Conservation (phyloP, 1,284 basidiomycete genomes). For the Ganoderma boninense region DNA sequence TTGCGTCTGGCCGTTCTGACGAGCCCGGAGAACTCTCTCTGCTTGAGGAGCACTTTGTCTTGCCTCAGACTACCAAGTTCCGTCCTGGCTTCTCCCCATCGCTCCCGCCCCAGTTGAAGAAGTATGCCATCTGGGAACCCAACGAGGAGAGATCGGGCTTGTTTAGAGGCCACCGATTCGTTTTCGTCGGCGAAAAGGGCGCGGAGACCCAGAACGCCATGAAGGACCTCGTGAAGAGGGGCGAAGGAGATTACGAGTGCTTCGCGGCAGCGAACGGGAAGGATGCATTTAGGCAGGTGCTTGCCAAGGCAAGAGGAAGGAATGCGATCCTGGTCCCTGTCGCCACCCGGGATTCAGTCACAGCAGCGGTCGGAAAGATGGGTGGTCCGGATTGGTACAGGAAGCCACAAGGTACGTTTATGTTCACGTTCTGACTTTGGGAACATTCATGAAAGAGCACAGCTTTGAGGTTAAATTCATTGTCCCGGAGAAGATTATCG, state of each 20-base stretch:
- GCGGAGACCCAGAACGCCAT: slow-evolving; percentile 56
- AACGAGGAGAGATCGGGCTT: slow-evolving; percentile 66
- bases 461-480: slow-evolving; percentile 43
- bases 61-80: slow-evolving; percentile 61
- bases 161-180: slow-evolving; percentile 59
- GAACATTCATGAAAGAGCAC: not conserved
- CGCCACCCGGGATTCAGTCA: slow-evolving; percentile 55
- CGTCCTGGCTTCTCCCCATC: slow-evolving; percentile 62
- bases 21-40: slow-evolving; percentile 46
- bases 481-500: slow-evolving; percentile 38
- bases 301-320: slow-evolving; percentile 55
- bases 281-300: slow-evolving; percentile 56
- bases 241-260: slow-evolving; percentile 64
- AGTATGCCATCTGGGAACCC: slow-evolving; percentile 66
- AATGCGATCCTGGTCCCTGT: slow-evolving; percentile 62
- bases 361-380: slow-evolving; percentile 56
- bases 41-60: slow-evolving; percentile 57
- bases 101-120: slow-evolving; percentile 56
- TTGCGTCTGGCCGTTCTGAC: slow-evolving; percentile 52
- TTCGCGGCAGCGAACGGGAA: slow-evolving; percentile 60
- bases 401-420: slow-evolving; percentile 57
- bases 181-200: slow-evolving; percentile 64
- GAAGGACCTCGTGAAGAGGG: slow-evolving; percentile 60
- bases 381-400: slow-evolving; percentile 58
- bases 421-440: not conserved